These are phyloP conservation scores for Saccharomycodes ludwigii DNA, from an alignment of 805 yeast species.

Conservation along the genomic window DNA sequence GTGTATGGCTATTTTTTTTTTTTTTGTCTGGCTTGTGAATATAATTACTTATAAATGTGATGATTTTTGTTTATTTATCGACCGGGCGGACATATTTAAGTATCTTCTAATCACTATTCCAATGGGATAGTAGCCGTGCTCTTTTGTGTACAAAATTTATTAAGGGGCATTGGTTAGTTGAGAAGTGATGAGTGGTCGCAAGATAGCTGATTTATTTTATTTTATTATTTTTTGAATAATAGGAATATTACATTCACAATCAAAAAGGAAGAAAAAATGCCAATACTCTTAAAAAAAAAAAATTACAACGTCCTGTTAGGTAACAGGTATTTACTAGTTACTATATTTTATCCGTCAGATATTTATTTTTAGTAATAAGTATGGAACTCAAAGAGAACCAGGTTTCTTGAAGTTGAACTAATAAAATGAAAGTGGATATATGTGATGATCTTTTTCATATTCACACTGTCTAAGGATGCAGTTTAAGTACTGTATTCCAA, in stretches of 20 bases:
- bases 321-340: too few species aligned
- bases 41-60: conserved; percentile 11
- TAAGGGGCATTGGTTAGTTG: conserved; percentile 18
- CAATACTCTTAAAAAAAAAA: too few species aligned
- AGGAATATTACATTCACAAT: too few species aligned
- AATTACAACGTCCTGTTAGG: too few species aligned
- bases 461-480: conserved; percentile 27
- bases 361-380: too few species aligned
- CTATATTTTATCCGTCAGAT: too few species aligned
- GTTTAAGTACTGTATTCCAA: conserved; percentile 19
- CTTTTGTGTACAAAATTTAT: conserved; percentile 27
- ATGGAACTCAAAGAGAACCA: too few species aligned
- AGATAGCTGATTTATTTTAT: conserved; percentile 28
- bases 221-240: too few species aligned
- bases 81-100: conserved; percentile 39
- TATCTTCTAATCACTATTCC: conserved; percentile 19
- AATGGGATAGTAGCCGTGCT: conserved; percentile 15
- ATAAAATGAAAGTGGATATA: too few species aligned
- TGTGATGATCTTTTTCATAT: conserved; percentile 14
- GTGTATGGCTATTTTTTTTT: neutral
- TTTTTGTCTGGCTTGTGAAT: neutral
- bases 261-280: too few species aligned
- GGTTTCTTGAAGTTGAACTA: too few species aligned
- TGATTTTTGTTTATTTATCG: conserved; percentile 27
- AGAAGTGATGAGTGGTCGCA: conserved; percentile 30